A percentile compares a stretch with the other conserved stretches of the same genome.
These are phyloP conservation scores for Tetrahymena thermophila DNA, from an alignment of 73 alveolate genomes.

Conservation along the genomic window DNA sequence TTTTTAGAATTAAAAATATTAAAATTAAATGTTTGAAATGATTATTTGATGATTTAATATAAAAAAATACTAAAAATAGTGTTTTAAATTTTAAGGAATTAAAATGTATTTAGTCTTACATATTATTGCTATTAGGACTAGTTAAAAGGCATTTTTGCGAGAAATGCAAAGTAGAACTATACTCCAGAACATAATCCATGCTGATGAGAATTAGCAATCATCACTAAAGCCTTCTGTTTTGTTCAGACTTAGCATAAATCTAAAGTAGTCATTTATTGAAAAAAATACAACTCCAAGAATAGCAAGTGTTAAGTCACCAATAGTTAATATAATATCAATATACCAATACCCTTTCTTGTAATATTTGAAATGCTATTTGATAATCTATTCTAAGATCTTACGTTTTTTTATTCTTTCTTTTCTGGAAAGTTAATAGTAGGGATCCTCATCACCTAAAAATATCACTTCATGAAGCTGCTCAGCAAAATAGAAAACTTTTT, in stretches of 20 bases:
- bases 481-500: neutral
- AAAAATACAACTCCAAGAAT: neutral
- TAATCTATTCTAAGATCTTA: neutral
- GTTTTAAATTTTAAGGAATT: no score
- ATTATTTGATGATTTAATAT: neutral
- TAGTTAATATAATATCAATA: neutral
- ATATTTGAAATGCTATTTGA: neutral
- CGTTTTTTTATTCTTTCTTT: neutral
- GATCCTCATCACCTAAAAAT: neutral
- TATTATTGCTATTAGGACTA: neutral
- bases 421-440: neutral
- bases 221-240: neutral
- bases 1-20: neutral
- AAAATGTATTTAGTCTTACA: neutral
- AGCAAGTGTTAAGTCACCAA: neutral
- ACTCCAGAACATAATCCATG: neutral
- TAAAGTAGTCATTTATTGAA: neutral
- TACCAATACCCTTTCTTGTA: neutral
- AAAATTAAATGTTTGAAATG: neutral
- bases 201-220: neutral
- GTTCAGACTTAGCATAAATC: neutral
- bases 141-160: neutral
- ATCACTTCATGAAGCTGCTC: neutral
- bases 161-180: neutral
- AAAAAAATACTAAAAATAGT: neutral